Evolutionary conservation across 2,329 filamentous ascomycete species (phyloP).

Genomic region (Trichoderma sp.): DNA sequence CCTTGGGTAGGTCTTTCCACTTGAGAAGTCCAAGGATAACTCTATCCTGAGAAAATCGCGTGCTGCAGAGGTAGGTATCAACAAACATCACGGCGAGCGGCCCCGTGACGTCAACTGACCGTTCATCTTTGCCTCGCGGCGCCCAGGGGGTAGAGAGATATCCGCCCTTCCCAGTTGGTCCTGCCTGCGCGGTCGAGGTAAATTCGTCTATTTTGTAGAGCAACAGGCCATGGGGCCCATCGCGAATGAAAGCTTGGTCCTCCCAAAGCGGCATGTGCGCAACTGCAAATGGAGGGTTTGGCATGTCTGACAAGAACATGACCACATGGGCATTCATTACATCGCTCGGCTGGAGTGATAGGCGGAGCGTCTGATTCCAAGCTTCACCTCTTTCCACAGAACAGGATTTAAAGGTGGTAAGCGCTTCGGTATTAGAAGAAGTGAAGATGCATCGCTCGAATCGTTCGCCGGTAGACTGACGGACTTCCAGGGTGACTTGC

Average conservation of each 20-base stretch:
- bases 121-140: conserved; percentile 64
- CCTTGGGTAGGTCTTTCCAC: conserved; percentile 76
- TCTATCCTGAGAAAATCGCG: conserved; percentile 89
- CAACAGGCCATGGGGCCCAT: conserved; percentile 78
- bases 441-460: conserved; percentile 87
- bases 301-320: conserved; percentile 84
- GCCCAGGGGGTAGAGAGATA: conserved; percentile 86
- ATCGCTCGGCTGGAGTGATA: conserved; percentile 76
- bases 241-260: conserved; percentile 82
- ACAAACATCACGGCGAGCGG: conserved; percentile 78
- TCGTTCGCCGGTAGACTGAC: conserved; percentile 73
- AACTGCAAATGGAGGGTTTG: conserved; percentile 85
- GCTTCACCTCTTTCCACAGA: conserved; percentile 75
- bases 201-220: conserved; percentile 92
- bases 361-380: conserved; percentile 86
- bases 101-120: conserved; percentile 74
- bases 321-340: conserved; percentile 83
- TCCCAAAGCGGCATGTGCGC: conserved; percentile 95
- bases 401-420: conserved; percentile 87
- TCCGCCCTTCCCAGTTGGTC: conserved; percentile 71
- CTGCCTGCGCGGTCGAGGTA: conserved; percentile 68
- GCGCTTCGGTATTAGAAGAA: conserved; percentile 74
- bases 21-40: conserved; percentile 79
- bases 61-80: conserved; percentile 90
- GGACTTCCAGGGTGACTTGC: conserved; percentile 86